Evolutionary conservation across 768 basidiomycete genomes (phyloP), one percentile per base, ranked within the genome.

Genomic region (Russula brevipes): DNA sequence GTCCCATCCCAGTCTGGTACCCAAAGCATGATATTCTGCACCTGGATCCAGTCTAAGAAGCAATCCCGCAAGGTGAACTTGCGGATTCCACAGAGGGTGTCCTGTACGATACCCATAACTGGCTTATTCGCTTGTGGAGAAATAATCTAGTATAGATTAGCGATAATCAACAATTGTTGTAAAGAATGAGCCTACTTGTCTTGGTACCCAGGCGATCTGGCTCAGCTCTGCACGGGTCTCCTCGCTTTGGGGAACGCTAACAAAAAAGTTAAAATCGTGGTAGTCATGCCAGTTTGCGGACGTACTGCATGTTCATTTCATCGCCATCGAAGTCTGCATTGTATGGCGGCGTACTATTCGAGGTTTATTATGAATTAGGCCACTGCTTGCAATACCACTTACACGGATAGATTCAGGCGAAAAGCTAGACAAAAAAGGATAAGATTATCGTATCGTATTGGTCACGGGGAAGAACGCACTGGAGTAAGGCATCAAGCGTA

Each of bases 221-320:
- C 89, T 91, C n/a, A 98, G 81, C 73, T 99, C 97, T 0, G 97
- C 96, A 59, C 97, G 85, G 39, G 97, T 98, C 75, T 99, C 97
- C 75, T 98, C 97, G 61, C 91, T 94, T 73, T 99, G 97, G 31
- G 97, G 97, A 44, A 99, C 87, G 73, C 94, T 97, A 69, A 14
- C 2, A 24, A 41, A 55, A 63, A 38, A 63, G 19, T 58, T 9
- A 53, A 62, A 33, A 51, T 62, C 50, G 68, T 24, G 16, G 19
- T 41, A n/a, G 24, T 46, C 35, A 52, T 30, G 17, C 41, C 6
- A 19, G 30, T 50, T 38, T n/a, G 54, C 38, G 59, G n/a, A 87
- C 91, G 54, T 83, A 96, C 94, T 98, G 97, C 89, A 98, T 91
- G 78, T 99, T 98, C 97, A 98, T 99, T 75, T 99, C 97, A 71